Evolutionary conservation across 2,329 filamentous ascomycete genomes (phyloP).

Genomic region (Lasiodiplodia sp.): DNA sequence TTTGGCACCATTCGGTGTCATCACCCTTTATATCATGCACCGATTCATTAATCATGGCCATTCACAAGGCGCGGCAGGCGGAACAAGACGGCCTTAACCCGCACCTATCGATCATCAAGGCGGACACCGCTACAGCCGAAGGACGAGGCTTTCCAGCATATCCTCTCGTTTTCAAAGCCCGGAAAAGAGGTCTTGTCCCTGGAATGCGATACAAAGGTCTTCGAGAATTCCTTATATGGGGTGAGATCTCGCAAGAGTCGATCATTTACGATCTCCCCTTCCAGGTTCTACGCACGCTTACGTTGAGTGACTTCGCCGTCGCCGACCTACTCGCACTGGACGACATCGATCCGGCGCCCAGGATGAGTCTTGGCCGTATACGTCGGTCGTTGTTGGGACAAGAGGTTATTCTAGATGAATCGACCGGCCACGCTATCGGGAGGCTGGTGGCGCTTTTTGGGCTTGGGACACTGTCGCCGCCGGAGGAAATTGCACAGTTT

Average conservation of each 20-base stretch:
- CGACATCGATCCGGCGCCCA: neutral
- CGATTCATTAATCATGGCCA: neutral
- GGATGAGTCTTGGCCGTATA: neutral
- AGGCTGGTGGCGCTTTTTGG: neutral
- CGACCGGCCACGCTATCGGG: neutral
- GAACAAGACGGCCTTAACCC: neutral
- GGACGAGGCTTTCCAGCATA: neutral
- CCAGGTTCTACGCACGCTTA: neutral
- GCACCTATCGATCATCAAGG: neutral
- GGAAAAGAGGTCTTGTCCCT: neutral
- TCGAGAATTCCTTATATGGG: neutral
- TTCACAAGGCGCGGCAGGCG: neutral
- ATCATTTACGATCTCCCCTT: neutral
- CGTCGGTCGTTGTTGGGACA: neutral
- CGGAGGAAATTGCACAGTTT: neutral
- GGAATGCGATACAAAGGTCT: neutral
- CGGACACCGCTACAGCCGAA: neutral
- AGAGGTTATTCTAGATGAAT: neutral
- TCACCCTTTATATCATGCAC: constrained; percentile 15
- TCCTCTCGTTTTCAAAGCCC: neutral
- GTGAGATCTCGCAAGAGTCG: neutral
- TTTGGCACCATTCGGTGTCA: neutral
- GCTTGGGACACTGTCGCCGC: neutral
- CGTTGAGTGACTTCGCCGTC: neutral
- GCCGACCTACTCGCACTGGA: neutral